Evolutionary conservation across 2,329 filamentous ascomycete genomes (phyloP).

Genomic region (Penicillium vulpinum): DNA sequence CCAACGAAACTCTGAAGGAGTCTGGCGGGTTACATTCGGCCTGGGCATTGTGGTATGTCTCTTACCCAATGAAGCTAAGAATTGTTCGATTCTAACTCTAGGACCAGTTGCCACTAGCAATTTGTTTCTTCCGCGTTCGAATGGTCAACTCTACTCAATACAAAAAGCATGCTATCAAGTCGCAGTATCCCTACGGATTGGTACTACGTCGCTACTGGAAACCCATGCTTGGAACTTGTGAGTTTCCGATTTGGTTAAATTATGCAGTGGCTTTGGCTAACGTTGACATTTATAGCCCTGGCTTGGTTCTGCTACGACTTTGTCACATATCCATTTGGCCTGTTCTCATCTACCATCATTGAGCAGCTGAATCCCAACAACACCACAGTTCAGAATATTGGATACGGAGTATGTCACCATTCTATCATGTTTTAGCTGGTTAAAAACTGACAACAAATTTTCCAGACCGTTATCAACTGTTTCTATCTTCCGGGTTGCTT

Average conservation of each 20-base stretch:
- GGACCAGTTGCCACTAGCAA: slow-evolving; percentile 46
- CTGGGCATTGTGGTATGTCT: slow-evolving; percentile 46
- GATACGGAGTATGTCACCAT: slow-evolving; percentile 21
- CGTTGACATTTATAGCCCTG: slow-evolving; percentile 25
- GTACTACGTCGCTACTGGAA: slow-evolving; percentile 53
- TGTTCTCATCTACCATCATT: slow-evolving; percentile 58
- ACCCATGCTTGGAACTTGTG: slow-evolving; percentile 49
- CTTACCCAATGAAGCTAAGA: too few relatives aligned
- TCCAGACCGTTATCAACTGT: slow-evolving; percentile 51
- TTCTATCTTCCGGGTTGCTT: slow-evolving; percentile 54
- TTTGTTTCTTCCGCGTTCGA: slow-evolving; percentile 56
- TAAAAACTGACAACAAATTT: slow-evolving; percentile 12
- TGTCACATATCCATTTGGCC: slow-evolving; percentile 56
- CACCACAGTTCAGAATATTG: slow-evolving; percentile 39
- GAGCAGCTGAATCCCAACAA: slow-evolving; percentile 43
- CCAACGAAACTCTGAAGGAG: slow-evolving; percentile 26
- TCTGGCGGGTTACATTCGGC: slow-evolving; percentile 54
- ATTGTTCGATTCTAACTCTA: background rate
- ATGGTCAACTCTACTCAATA: slow-evolving; percentile 56
- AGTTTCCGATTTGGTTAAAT: background rate
- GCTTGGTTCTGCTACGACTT: slow-evolving; percentile 59
- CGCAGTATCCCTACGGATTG: slow-evolving; percentile 50
- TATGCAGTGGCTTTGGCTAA: background rate
- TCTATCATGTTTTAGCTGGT: background rate
- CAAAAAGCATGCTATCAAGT: slow-evolving; percentile 49